phyloP scores from a whole-genome alignment of 2,329 filamentous ascomycete genomes.

The Lachnellula arida region DNA sequence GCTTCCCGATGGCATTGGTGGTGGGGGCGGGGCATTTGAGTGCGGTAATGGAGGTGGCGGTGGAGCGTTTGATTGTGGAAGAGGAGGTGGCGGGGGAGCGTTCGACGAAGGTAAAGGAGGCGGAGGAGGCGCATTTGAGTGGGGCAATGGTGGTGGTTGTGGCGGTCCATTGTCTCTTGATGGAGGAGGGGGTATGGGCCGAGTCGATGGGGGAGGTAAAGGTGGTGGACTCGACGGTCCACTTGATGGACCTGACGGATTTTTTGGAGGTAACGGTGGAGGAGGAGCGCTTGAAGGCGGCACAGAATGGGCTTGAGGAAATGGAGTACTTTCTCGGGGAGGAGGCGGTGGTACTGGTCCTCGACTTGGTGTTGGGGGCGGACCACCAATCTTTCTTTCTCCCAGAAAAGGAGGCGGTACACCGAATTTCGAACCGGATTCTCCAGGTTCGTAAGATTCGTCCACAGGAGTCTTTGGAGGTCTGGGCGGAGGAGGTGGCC shows the following conservation, averaged over 20 bases:
- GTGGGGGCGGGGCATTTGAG: conserved; percentile 33
- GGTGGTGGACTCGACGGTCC: conserved; percentile 38
- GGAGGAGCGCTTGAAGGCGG: conserved; percentile 32
- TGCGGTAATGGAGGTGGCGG: conserved; percentile 37
- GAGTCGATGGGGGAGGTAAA: conserved; percentile 46
- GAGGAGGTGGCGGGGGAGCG: conserved; percentile 36
- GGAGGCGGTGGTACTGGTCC: conserved; percentile 68
- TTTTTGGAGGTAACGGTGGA: conserved; percentile 41
- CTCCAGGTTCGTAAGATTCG: conserved; percentile 50
- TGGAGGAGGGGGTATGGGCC: conserved; percentile 51
- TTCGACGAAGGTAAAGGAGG: conserved; percentile 32
- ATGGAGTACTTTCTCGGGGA: conserved; percentile 46
- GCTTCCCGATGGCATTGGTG: conserved; percentile 35
- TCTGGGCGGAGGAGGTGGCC: conserved; percentile 62
- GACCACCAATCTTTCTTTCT: conserved; percentile 52
- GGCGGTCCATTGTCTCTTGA: conserved; percentile 29
- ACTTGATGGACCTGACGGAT: conserved; percentile 38
- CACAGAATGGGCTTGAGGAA: conserved; percentile 41
- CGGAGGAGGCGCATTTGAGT: conserved; percentile 38
- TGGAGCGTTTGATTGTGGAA: conserved; percentile 29
- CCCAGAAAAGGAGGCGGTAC: conserved; percentile 78
- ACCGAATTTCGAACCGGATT: conserved; percentile 53
- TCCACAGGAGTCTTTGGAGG: conserved; percentile 69
- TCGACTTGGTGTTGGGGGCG: conserved; percentile 71
- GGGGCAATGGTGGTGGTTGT: conserved; percentile 34